phyloP scores from a whole-genome alignment of 768 basidiomycete genomes.

The Auricularia heimuer region DNA sequence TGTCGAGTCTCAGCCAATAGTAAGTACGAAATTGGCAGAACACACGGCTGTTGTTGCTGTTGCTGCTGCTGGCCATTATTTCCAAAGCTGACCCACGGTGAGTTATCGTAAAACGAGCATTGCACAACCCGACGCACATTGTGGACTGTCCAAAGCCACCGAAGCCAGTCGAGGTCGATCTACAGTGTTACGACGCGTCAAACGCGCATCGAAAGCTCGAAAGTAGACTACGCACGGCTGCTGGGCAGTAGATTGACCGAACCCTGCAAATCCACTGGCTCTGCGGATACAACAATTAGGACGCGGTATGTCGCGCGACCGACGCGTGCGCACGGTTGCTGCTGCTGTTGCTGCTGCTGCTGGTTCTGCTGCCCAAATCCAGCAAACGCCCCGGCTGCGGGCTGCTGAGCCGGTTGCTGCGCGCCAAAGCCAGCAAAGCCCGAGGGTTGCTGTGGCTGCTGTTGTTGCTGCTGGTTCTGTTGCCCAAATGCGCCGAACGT shows the following conservation, averaged over 20 bases:
- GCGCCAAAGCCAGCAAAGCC: background rate
- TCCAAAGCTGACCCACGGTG: constrained; percentile 13
- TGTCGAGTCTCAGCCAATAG: constrained; percentile 18
- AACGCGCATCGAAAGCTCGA: too few species aligned
- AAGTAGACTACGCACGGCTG: too few species aligned
- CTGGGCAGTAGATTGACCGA: background rate
- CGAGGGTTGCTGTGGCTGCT: background rate
- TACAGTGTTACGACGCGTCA: background rate
- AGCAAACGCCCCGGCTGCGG: background rate
- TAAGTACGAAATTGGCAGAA: constrained; percentile 14
- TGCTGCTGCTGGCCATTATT: constrained; percentile 19
- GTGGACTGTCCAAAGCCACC: background rate
- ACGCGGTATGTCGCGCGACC: background rate
- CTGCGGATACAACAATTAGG: background rate
- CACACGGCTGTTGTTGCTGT: constrained; percentile 15
- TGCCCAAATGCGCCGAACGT: background rate
- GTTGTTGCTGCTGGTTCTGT: background rate
- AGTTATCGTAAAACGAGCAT: background rate
- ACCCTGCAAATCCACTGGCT: background rate
- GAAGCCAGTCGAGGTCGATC: background rate
- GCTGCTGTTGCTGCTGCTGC: background rate
- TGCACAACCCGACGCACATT: background rate
- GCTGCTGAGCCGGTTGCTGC: background rate
- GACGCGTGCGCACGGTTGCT: background rate
- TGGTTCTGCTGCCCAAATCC: background rate